phyloP scores from a whole-genome alignment of 192 early-diverging fungal genomes.

The Mortierella hygrophila region DNA sequence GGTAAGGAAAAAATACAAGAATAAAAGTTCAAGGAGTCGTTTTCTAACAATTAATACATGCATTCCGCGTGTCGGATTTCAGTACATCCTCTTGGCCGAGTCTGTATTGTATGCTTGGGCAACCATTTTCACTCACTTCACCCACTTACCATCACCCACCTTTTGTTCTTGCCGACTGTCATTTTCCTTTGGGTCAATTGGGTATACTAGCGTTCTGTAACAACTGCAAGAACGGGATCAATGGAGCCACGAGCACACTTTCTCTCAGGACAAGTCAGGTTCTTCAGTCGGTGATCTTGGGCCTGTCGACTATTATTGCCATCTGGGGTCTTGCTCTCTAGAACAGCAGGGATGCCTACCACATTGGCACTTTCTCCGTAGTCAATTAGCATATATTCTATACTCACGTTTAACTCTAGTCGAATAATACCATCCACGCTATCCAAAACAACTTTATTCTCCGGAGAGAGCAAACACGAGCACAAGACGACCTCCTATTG shows the following conservation, averaged over 20 bases:
- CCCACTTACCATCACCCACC: no score
- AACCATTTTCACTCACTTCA: background rate
- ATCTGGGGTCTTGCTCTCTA: background rate
- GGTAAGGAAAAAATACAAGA: conserved; percentile 11
- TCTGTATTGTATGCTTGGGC: background rate
- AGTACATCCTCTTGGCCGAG: background rate
- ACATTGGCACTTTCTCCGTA: background rate
- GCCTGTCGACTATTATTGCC: background rate
- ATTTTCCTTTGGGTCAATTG: background rate
- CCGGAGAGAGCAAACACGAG: no score
- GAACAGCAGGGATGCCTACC: background rate
- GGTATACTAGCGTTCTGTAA: background rate
- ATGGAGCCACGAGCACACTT: background rate
- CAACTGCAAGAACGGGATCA: background rate
- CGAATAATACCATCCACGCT: no score
- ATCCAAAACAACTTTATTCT: no score
- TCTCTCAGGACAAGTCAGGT: background rate
- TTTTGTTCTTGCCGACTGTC: background rate
- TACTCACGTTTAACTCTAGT: no score
- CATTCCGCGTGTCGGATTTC: background rate
- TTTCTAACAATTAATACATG: background rate
- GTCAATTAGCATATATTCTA: no score
- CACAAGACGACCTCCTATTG: background rate
- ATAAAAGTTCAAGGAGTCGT: conserved; percentile 6
- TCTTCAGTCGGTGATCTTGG: background rate